phyloP scores from a whole-genome alignment of 75 land plant genomes.

The Pinus tabuliformis region DNA sequence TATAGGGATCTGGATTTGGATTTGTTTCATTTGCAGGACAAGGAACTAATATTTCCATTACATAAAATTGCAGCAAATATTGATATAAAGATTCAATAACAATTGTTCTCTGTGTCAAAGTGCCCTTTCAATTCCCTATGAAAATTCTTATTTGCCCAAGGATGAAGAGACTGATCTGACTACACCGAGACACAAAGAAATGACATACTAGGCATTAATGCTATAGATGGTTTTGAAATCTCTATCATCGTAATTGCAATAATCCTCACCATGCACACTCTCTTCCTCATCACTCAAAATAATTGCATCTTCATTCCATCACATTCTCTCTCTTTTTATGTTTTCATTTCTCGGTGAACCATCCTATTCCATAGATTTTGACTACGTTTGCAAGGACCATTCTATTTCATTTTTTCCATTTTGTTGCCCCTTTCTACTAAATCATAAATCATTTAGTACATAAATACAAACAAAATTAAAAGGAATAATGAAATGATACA shows the following conservation, averaged over 20 bases:
- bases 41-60: no score
- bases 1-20: no score
- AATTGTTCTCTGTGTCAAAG: no score
- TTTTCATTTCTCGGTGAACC: no score
- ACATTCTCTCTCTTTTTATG: background rate
- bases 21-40: no score
- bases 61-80: no score
- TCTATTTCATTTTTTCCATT: background rate
- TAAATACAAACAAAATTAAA: background rate
- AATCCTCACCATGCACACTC: background rate
- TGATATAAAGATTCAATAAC: no score
- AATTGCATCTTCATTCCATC: constrained; percentile 6
- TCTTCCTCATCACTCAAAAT: constrained; percentile 4
- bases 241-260: background rate
- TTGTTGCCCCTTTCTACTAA: background rate
- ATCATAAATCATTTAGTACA: background rate
- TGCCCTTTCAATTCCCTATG: no score
- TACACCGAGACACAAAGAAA: constrained; percentile 4
- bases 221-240: background rate
- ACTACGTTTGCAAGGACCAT: no score
- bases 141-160: background rate
- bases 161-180: constrained; percentile 4
- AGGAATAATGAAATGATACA: no score
- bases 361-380: no score
- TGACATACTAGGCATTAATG: background rate